A percentile compares a stretch with the other conserved stretches of the same genome.
phyloP scores from a whole-genome alignment of 495 filamentous ascomycete genomes.

The Elasticomyces elasticus region DNA sequence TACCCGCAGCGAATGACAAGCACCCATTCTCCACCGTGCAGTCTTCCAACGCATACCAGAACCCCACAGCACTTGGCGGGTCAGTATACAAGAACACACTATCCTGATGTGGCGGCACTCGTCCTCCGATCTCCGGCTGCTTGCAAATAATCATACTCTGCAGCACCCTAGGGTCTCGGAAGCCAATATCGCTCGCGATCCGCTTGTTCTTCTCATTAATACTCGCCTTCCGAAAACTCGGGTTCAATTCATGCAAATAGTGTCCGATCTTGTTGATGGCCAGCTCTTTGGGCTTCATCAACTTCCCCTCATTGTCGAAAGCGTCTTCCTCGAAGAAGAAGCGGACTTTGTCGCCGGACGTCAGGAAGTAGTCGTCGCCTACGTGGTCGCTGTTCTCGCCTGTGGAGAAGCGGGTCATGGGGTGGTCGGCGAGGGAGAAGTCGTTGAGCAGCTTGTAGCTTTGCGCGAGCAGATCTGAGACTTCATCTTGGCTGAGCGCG shows the following conservation, averaged over 20 bases:
- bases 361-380: conserved; percentile 90
- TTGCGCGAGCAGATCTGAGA: conserved; percentile 58
- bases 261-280: conserved; percentile 98
- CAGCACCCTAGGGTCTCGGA: conserved; percentile 61
- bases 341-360: conserved; percentile 76
- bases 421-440: conserved; percentile 70
- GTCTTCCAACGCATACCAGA: conserved; percentile 94
- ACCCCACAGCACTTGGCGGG: conserved; percentile 82
- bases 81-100: conserved; percentile 85
- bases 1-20: conserved; percentile 71
- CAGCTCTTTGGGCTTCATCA: conserved; percentile 64
- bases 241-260: conserved; percentile 65
- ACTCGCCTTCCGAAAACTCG: conserved; percentile 57
- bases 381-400: conserved; percentile 61
- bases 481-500: conserved; percentile 56
- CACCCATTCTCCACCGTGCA: conserved; percentile 76
- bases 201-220: conserved; percentile 45
- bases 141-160: conserved; percentile 99
- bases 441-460: conserved; percentile 62
- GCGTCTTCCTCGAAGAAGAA: conserved; percentile 96
- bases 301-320: conserved; percentile 46
- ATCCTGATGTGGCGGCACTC: conserved; percentile 82
- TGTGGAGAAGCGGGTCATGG: conserved; percentile 85
- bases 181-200: conserved; percentile 63
- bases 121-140: conserved; percentile 87